Evolutionary conservation across 768 basidiomycete species (phyloP).

Genomic region (Tulasnella sp.): DNA sequence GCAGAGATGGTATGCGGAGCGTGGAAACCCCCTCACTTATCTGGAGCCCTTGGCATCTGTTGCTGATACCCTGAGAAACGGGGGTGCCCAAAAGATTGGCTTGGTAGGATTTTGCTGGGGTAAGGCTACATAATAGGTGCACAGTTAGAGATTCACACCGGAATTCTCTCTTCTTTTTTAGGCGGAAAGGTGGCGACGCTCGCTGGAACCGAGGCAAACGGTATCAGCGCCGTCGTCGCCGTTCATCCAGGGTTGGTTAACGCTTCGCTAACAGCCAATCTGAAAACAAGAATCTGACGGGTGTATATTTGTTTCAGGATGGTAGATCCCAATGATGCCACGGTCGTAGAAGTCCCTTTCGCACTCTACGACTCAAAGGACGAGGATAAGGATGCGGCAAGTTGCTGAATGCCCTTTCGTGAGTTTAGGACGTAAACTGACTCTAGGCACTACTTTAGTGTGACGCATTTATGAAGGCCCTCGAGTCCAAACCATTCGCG

Average conservation of each 20-base stretch:
- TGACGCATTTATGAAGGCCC: constrained; percentile 16
- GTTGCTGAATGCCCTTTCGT: constrained; percentile 31
- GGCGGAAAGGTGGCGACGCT: constrained; percentile 40
- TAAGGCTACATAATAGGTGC: constrained; percentile 34
- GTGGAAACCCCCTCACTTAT: not conserved
- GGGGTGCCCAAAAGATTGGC: constrained; percentile 53
- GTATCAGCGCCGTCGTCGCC: constrained; percentile 51
- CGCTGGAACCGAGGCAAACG: constrained; percentile 46
- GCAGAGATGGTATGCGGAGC: not conserved
- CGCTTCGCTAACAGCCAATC: not conserved
- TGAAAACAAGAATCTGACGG: not conserved
- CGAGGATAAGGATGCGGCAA: constrained; percentile 59
- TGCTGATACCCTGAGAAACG: constrained; percentile 49
- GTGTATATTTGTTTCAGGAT: constrained; percentile 52
- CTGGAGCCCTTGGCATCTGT: constrained; percentile 47
- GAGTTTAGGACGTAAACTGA: not conserved
- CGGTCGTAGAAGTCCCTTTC: constrained; percentile 53
- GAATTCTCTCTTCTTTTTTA: constrained; percentile 52
- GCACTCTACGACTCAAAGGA: constrained; percentile 62
- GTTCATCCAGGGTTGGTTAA: constrained; percentile 62
- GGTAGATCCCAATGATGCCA: constrained; percentile 50
- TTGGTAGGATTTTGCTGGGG: constrained; percentile 59
- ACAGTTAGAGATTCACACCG: not conserved
- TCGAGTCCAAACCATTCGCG: constrained; percentile 19
- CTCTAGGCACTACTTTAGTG: not conserved